phyloP scores from a whole-genome alignment of 2,329 filamentous ascomycete genomes.

The Aspergillus melleus region DNA sequence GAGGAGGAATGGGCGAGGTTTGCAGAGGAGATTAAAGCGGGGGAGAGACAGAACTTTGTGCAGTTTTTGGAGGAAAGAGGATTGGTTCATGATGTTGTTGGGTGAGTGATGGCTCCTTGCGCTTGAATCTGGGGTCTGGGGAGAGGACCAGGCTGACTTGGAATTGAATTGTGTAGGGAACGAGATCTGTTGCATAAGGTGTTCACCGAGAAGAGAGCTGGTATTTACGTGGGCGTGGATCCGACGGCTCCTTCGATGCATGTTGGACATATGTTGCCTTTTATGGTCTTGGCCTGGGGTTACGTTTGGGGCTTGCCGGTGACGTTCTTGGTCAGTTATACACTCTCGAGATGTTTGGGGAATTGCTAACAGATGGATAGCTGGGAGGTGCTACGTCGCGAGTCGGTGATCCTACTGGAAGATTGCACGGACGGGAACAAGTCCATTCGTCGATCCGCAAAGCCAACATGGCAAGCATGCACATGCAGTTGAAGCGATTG shows the following conservation, averaged over 20 bases:
- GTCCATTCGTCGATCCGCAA: slow-evolving; percentile 41
- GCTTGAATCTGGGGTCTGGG: neutral
- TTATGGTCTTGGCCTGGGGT: slow-evolving; percentile 52
- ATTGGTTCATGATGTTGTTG: slow-evolving; percentile 48
- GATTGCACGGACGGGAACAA: slow-evolving; percentile 41
- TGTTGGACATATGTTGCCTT: slow-evolving; percentile 52
- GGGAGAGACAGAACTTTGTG: slow-evolving; percentile 45
- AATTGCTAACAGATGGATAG: slow-evolving; percentile 31
- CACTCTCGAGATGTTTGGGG: neutral
- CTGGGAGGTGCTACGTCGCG: slow-evolving; percentile 48
- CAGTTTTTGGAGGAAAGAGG: slow-evolving; percentile 48
- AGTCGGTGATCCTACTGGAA: slow-evolving; percentile 50
- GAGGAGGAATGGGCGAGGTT: slow-evolving; percentile 41
- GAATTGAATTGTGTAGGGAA: slow-evolving; percentile 29
- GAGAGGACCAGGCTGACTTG: slow-evolving; percentile 11
- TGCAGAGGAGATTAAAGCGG: slow-evolving; percentile 45
- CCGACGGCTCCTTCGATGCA: slow-evolving; percentile 53
- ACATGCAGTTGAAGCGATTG: slow-evolving; percentile 58
- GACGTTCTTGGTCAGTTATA: slow-evolving; percentile 44
- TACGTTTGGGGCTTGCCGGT: slow-evolving; percentile 50
- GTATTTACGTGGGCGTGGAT: slow-evolving; percentile 51
- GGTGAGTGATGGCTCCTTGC: slow-evolving; percentile 29
- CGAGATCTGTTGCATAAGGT: slow-evolving; percentile 45
- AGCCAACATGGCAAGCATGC: slow-evolving; percentile 50
- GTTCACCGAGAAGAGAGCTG: slow-evolving; percentile 47